Evolutionary conservation across 2,329 filamentous ascomycete species (phyloP), one percentile per base, ranked within the genome.

Genomic region (Rhynchosporium graminicola): DNA sequence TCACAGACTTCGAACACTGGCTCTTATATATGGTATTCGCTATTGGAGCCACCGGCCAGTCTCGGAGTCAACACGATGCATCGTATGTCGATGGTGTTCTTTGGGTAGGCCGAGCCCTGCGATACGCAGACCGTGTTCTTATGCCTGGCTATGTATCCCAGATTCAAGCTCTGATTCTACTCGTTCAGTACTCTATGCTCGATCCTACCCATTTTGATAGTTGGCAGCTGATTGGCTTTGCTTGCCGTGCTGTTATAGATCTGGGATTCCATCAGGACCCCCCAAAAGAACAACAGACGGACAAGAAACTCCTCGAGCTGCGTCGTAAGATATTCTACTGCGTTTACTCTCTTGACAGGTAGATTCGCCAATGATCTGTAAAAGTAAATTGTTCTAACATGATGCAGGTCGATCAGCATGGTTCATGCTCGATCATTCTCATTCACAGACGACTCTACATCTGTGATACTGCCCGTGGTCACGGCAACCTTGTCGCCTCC

Each of bases 181-280:
- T 98, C 58, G 92, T 92, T 0, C 87, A 96, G 70, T 98, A 97
- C 74, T 88, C 94, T 3, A 90, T 95, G 79, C 81, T 97, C 56
- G 93, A 98, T 70, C 93, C 94, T 2, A 85, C 88, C 47, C 92
- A 96, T 73, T 97, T 97, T 72, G 92, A 97, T 72, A 92, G 89
- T 70, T 98, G 95, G 93, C 93, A 95, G 67, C 77, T 97, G 65
- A 90, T 97, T 61, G 95, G 94, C 6, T 93, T 95, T 74, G 93
- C 94, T 6, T 91, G 91, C 46, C 86, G 94, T 62, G 91, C 92
- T 5, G 87, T 94, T 72, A 84, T 97, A 28, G 95, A 99, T 77
- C 79, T 97, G 36, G 95, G 95, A 7, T 87, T 96, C 62, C 95
- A 98, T 75, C 94, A 97, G 76, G 94, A 98, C 69, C 92, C 92